Base-by-base conservation (phyloP, 2,329 filamentous ascomycete genomes). In the Phaeosphaeriaceae sp. region DNA sequence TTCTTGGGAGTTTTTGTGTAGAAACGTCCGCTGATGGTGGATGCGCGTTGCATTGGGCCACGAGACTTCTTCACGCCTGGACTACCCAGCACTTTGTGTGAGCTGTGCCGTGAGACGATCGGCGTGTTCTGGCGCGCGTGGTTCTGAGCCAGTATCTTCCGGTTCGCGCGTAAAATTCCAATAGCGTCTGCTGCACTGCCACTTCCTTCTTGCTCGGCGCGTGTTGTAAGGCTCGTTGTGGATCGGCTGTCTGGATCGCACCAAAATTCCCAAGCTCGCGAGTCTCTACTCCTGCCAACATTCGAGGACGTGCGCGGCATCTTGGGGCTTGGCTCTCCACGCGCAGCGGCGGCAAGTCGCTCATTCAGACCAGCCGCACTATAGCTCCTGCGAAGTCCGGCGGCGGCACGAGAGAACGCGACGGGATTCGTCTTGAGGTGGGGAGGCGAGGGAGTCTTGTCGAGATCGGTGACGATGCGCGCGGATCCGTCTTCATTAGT, bases 401-500 rank as follows among this genome's bases (percentile, higher is more conserved):
- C 85, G 82, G 73, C 68, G 41, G 69, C 73, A 40, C 72, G 71
- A 9, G 73, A 68, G 48, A 71, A 71, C 10, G 63, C 62, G 17
- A 80, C 80, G 69, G 80, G 83, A 59, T 76, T 83, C 58, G 80
- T 84, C 65, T 80, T 80, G 68, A 80, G 78, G 68, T 84, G 82
- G 58, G 83, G 86, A 51, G 88, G 89, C 1, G 90, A 91, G 2
- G 91, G 90, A 2, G 89, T 90, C 27, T 85, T 83, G 62, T 89
- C 87, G 61, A 89, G 85, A 54, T 89, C 83, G 17, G 86, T 87
- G 21, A 93, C 87, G 51, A 97, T 84, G 69, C 94, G 90, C n/a
- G 94, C 94, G 72, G 93, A 94, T 65, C 94, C 94, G 71, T 97
- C 92, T 31, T 93, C 85, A 19, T 92, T 95, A 71, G 95, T 88